These are phyloP conservation scores for Litsea cubeba DNA, from an alignment of 164 flowering plant genomes.

Conservation along the genomic window DNA sequence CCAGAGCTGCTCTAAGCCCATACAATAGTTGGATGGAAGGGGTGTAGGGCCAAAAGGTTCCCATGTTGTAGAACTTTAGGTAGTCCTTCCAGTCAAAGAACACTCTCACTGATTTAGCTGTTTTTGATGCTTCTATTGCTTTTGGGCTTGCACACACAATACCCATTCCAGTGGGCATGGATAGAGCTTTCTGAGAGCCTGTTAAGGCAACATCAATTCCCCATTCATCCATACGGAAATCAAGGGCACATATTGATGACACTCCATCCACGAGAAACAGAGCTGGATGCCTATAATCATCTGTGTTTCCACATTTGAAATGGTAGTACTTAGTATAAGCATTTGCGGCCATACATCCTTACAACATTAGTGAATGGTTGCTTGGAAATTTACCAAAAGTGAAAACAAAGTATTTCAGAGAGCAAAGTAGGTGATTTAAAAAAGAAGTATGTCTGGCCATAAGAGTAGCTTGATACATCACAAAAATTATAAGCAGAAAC, in stretches of 20 bases:
- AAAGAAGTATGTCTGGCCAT: too few relatives aligned
- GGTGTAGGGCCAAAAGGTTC: conserved; percentile 97
- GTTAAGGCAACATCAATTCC: conserved; percentile 94
- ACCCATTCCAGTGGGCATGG: conserved; percentile 98
- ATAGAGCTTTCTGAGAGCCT: conserved; percentile 96
- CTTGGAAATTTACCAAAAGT: too few relatives aligned
- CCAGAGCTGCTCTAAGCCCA: conserved; percentile 89
- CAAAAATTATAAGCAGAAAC: too few relatives aligned
- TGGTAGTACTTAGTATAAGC: background rate
- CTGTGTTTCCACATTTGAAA: conserved; percentile 32
- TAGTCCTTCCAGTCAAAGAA: conserved; percentile 98
- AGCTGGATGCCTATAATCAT: conserved; percentile 85
- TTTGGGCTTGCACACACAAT: conserved; percentile 94
- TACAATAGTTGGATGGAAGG: conserved; percentile 93
- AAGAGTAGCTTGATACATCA: too few relatives aligned
- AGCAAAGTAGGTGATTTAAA: too few relatives aligned
- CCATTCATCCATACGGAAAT: conserved; percentile 99
- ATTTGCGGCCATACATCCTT: too few relatives aligned
- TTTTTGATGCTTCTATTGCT: conserved; percentile 65
- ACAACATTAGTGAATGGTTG: too few relatives aligned
- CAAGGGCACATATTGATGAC: conserved; percentile 94
- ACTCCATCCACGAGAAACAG: conserved; percentile 93
- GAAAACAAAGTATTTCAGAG: too few relatives aligned
- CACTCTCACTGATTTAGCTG: conserved; percentile 81
- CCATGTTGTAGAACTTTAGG: conserved; percentile 85